These are phyloP conservation scores for Orychophragmus violaceus DNA, from an alignment of 345 rosid genomes.

Conservation along the genomic window DNA sequence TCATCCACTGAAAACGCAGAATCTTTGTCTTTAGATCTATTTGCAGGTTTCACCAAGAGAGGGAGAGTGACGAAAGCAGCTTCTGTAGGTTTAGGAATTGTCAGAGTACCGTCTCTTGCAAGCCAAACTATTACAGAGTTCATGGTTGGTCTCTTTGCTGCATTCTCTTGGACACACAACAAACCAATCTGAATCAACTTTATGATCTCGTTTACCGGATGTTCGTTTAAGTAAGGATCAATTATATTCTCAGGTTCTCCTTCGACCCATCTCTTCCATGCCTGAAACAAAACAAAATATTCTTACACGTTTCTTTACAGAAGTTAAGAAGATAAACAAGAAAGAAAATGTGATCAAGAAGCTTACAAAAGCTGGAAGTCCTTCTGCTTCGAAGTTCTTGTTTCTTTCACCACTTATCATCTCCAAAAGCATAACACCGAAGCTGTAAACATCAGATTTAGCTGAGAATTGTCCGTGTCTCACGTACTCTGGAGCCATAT, in stretches of 20 bases:
- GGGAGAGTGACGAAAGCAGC: constrained; percentile 38
- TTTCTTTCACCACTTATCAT: constrained; percentile 43
- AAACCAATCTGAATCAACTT: constrained; percentile 49
- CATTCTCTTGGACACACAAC: constrained; percentile 50
- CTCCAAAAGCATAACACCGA: constrained; percentile 45
- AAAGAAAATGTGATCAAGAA: not conserved
- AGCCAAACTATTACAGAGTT: constrained; percentile 43
- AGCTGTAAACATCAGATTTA: constrained; percentile 49
- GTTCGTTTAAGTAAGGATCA: constrained; percentile 35
- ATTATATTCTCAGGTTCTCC: constrained; percentile 33
- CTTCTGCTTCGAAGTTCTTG: constrained; percentile 34
- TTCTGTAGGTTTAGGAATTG: constrained; percentile 38
- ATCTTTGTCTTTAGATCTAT: not conserved
- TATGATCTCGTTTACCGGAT: constrained; percentile 30
- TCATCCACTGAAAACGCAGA: not conserved
- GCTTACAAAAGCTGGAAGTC: constrained; percentile 31
- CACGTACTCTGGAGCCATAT: constrained; percentile 51
- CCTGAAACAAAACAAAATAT: constrained; percentile 18
- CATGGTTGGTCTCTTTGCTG: constrained; percentile 47
- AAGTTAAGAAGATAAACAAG: not conserved
- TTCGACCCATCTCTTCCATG: constrained; percentile 48
- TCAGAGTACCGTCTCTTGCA: constrained; percentile 25
- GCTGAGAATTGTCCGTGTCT: constrained; percentile 42
- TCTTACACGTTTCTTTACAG: not conserved
- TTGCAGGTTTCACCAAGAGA: not conserved